Evolutionary conservation across 169 alveolate species (phyloP), one percentile per base, ranked within the genome.

Genomic region (Eimeria tenella): DNA sequence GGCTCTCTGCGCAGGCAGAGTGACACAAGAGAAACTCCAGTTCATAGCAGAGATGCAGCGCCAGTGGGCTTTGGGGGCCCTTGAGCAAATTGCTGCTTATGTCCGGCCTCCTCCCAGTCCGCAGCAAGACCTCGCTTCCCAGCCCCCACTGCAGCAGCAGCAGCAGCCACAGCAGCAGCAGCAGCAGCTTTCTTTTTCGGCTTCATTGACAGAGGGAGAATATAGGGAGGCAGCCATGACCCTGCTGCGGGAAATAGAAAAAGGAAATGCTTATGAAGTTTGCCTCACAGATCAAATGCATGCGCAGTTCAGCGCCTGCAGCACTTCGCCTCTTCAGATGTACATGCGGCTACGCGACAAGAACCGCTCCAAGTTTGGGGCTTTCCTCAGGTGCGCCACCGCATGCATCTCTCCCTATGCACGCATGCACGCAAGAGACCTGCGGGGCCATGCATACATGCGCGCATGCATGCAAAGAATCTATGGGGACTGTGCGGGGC

Each of bases 211-310:
- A 11, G 58, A 82, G 4, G 93, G 6, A 10, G 21, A 11, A 19
- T 86, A 86, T 63, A 42, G 17, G 68, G 83, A 42, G 52, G 71
- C 60, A 4, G 75, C 75, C 68, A 65, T 1, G 21, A 63, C 0
- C 4, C 58, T 79, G 17, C 60, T 82, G 13, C 90, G 93, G 50
- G 58, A 84, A 13, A 94, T 96, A 25, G 90, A 23, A 49, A 58
- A 68, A 11, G 97, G 97, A 6, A 84, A 89, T 31, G 84, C 95
- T 13, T 96, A 96, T 71, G 97, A 96, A 73, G 95, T 94, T 19
- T 96, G 96, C 70, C 92, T 96, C 70, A 96, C 97, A 3, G 95
- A 93, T 53, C 73, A 94, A 77, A 77, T 96, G 84, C 2, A 0
- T 8, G 96, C 93, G 0, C 1, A 55, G 4, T 56, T 56, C 63